Evolutionary conservation across 768 basidiomycete species (phyloP).

Genomic region (Calocybe gangraenosa): DNA sequence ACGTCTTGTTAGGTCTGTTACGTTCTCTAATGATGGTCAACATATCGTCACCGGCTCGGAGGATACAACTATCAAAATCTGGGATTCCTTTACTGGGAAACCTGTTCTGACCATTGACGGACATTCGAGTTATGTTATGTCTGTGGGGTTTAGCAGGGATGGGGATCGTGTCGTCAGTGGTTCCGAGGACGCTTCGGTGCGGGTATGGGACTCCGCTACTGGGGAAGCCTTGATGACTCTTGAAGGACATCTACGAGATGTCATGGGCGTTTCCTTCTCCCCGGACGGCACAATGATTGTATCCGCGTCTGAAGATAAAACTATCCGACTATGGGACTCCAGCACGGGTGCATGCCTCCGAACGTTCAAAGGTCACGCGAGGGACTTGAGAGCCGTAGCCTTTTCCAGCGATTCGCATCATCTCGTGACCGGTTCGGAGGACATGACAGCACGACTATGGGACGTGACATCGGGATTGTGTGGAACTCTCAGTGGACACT

Average conservation of each 20-base stretch:
- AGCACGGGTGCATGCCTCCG: not conserved
- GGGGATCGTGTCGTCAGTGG: conserved; percentile 7
- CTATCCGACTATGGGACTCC: conserved; percentile 8
- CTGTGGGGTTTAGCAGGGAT: conserved; percentile 3
- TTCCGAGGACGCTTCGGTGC: conserved; percentile 7
- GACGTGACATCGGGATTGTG: not conserved
- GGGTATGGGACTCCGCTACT: conserved; percentile 9
- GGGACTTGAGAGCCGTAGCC: not conserved
- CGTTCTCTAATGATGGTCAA: conserved; percentile 5
- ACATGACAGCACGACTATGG: conserved; percentile 7
- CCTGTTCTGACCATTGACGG: conserved; percentile 3
- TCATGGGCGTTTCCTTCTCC: conserved; percentile 7
- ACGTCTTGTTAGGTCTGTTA: conserved; percentile 10
- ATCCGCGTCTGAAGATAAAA: conserved; percentile 9
- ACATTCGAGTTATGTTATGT: conserved; percentile 10
- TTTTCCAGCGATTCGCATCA: conserved; percentile 1
- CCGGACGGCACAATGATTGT: conserved; percentile 6
- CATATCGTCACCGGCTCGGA: conserved; percentile 6
- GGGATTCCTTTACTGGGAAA: conserved; percentile 5
- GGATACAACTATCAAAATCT: conserved; percentile 7
- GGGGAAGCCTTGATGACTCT: not conserved
- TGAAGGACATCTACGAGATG: conserved; percentile 4
- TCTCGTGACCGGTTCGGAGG: conserved; percentile 5
- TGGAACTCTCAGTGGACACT: conserved; percentile 4
- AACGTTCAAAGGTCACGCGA: conserved; percentile 4